Conservation (phyloP, 1,139 yeast genomes). For the Zhuliangozyma blackwelliae region DNA sequence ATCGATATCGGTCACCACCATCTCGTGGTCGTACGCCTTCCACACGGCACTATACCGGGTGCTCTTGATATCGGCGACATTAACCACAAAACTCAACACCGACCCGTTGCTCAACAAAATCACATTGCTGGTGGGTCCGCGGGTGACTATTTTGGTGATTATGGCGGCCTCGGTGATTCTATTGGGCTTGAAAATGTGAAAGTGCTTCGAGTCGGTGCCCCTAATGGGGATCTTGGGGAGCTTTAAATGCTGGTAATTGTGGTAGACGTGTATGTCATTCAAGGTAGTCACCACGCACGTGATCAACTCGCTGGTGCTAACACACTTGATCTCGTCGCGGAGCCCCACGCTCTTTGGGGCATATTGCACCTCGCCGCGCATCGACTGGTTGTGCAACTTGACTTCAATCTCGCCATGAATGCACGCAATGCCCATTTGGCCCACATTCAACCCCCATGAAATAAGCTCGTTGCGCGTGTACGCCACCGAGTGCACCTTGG, state of each 20-base stretch:
- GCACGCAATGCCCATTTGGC: slow-evolving; percentile 69
- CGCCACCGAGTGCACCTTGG: slow-evolving; percentile 69
- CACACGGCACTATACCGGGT: slow-evolving; percentile 42
- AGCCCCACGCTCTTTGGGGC: slow-evolving; percentile 45
- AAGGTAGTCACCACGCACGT: slow-evolving; percentile 62
- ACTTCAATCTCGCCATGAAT: slow-evolving; percentile 20
- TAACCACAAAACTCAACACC: slow-evolving; percentile 34
- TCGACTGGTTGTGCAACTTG: slow-evolving; percentile 22
- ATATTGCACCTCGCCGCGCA: slow-evolving; percentile 32
- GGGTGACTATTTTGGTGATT: slow-evolving; percentile 31
- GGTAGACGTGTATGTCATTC: slow-evolving; percentile 61
- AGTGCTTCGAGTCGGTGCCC: slow-evolving; percentile 33
- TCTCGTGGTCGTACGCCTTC: slow-evolving; percentile 51
- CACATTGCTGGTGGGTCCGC: slow-evolving; percentile 32
- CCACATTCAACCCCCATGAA: slow-evolving; percentile 81
- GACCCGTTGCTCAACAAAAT: slow-evolving; percentile 53
- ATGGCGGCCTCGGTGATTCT: slow-evolving; percentile 37
- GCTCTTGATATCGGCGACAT: slow-evolving; percentile 24
- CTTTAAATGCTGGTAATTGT: slow-evolving; percentile 55
- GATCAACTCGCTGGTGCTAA: slow-evolving; percentile 64
- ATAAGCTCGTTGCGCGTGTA: slow-evolving; percentile 50
- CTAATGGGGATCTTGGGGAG: slow-evolving; percentile 35
- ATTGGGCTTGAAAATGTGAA: slow-evolving; percentile 53
- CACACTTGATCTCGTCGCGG: slow-evolving; percentile 50
- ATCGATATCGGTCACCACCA: slow-evolving; percentile 58